Evolutionary conservation across 2,329 filamentous ascomycete species (phyloP), one percentile per base, ranked within the genome.

Genomic region (Xylaria sp.): DNA sequence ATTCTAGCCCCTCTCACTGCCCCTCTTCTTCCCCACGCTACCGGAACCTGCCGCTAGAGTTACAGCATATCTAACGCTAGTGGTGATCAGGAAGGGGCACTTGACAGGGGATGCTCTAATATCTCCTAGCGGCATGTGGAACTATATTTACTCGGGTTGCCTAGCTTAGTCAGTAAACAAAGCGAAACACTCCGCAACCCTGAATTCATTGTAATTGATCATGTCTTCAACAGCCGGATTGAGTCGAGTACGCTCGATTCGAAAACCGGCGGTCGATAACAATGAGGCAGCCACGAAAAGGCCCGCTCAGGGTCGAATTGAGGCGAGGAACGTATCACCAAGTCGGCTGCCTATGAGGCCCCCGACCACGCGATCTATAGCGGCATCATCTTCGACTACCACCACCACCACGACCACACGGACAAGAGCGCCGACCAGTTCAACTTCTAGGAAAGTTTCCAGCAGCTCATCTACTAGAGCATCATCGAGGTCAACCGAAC

Each of bases 341-440:
- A 87, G 83, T 74, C 82, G 85, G 47, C 78, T 87, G 37, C 85
- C 85, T 47, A 76, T 84, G 72, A 86, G 85, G 74, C 84, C 83
- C 58, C 60, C 54, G 55, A 76, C 79, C 27, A 72, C 77, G 47
- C 79, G 80, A 12, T 71, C 77, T 25, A 21, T 67, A n/a, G 53
- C 70, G 16, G 50, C 66, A 5, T 62, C 72, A 32, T 51, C 69
- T 16, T 60, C 71, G 18, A 64, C 69, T 13, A 50, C 70, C 4
- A 60, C 69, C 10, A 65, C 71, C 13, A 64, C 69, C 18, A 50
- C 70, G 5, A 60, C 69, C 10, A 65, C 72, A 44, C 68, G 74
- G 44, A 71, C 55, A 16, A 73, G 72, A 65, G 55, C 70, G 40
- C 23, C 70, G 5, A 68, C 37, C 42, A 65, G 73, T 8, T 55